Conservation (phyloP, 306 rosid genomes). For the Mucuna pruriens region DNA sequence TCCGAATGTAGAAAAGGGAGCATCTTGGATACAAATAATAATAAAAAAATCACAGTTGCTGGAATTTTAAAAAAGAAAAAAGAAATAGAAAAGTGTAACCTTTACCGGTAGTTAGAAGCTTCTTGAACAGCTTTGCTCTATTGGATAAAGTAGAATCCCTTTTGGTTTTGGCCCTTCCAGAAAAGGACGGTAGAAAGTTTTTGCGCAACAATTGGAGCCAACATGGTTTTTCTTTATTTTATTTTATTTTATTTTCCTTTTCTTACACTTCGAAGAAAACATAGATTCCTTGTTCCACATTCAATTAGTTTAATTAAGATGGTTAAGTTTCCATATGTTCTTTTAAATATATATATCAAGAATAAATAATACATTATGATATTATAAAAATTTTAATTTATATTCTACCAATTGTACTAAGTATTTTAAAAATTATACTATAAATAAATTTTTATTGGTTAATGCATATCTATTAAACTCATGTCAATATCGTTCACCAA, state of each 20-base stretch:
- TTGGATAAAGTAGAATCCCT: conserved; percentile 55
- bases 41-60: background rate
- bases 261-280: background rate
- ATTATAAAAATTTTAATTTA: too few relatives aligned
- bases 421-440: background rate
- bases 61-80: background rate
- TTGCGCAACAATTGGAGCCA: conserved; percentile 41
- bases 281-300: background rate
- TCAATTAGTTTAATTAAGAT: background rate
- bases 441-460: too few relatives aligned
- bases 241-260: background rate
- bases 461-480: background rate
- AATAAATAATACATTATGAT: background rate
- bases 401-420: too few relatives aligned
- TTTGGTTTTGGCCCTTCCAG: conserved; percentile 52
- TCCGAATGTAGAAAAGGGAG: conserved; percentile 31
- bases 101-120: conserved; percentile 41
- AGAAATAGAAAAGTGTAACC: background rate
- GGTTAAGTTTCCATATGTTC: background rate
- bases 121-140: conserved; percentile 32
- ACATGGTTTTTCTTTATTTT: background rate
- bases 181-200: conserved; percentile 45
- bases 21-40: conserved; percentile 22
- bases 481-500: background rate
- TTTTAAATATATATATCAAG: background rate